phyloP scores from a whole-genome alignment of 129 eudicot genomes.

The Dittrichia graveolens region DNA sequence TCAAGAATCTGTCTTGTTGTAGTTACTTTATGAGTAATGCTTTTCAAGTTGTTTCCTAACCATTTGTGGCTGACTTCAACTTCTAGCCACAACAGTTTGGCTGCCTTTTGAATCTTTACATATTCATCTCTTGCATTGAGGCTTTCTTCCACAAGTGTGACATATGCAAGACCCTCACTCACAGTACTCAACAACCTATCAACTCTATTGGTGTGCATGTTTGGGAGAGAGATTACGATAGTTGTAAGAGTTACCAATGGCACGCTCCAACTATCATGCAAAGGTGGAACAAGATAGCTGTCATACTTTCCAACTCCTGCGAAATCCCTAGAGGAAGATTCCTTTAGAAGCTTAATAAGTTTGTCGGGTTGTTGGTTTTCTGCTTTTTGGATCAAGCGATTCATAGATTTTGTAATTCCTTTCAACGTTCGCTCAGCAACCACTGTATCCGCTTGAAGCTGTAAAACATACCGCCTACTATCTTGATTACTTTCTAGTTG shows the following conservation, averaged over 20 bases:
- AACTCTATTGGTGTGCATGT: not conserved
- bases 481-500: not conserved
- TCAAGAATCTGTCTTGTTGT: not conserved
- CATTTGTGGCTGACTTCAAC: not conserved
- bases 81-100: conserved; percentile 18
- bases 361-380: conserved; percentile 18
- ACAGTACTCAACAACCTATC: conserved; percentile 15
- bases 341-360: conserved; percentile 13
- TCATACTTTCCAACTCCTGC: conserved; percentile 19
- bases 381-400: conserved; percentile 11
- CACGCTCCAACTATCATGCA: not conserved
- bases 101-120: not conserved
- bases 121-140: not conserved
- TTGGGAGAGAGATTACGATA: conserved; percentile 24
- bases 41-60: conserved; percentile 2
- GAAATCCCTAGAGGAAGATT: conserved; percentile 5
- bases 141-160: conserved; percentile 27
- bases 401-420: not conserved
- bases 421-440: conserved; percentile 14
- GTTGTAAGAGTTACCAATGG: conserved; percentile 21
- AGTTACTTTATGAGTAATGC: not conserved
- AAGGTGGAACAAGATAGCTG: too few species aligned
- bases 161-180: conserved; percentile 26
- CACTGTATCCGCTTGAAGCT: conserved; percentile 22
- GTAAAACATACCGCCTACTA: conserved; percentile 19